A percentile compares a stretch with the other conserved stretches of the same genome.
Evolutionary conservation across 2,329 filamentous ascomycete species (phyloP).

Genomic region (Zymoseptoria passerinii): DNA sequence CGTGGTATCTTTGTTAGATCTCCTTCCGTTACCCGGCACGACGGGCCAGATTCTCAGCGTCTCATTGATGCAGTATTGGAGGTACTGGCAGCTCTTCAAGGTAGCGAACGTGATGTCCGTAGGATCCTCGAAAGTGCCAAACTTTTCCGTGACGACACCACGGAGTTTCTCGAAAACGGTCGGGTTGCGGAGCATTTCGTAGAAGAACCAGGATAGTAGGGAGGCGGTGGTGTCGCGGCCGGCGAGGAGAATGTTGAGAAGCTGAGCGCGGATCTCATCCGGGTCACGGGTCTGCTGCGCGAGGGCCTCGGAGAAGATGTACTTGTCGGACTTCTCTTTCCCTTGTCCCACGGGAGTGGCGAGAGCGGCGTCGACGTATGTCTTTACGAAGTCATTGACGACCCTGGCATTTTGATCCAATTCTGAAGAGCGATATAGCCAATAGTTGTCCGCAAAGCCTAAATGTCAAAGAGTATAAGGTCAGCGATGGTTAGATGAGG

Average conservation of each 20-base stretch:
- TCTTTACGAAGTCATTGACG: slow-evolving; percentile 38
- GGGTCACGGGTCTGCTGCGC: slow-evolving; percentile 40
- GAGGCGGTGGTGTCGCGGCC: slow-evolving; percentile 50
- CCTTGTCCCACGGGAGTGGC: slow-evolving; percentile 20
- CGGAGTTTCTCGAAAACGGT: slow-evolving; percentile 43
- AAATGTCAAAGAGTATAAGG: too few relatives aligned
- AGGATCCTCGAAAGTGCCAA: slow-evolving; percentile 39
- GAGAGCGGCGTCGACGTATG: slow-evolving; percentile 40
- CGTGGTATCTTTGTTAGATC: slow-evolving; percentile 62
- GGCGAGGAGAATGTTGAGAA: slow-evolving; percentile 60
- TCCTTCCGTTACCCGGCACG: slow-evolving; percentile 53
- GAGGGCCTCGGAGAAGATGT: slow-evolving; percentile 41
- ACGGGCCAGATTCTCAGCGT: slow-evolving; percentile 64
- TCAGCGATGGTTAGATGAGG: too few relatives aligned
- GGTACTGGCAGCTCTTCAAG: slow-evolving; percentile 65
- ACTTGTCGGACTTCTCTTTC: slow-evolving; percentile 27
- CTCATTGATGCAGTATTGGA: slow-evolving; percentile 42
- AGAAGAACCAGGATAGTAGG: slow-evolving; percentile 47
- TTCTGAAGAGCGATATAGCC: not conserved
- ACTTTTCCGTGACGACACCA: slow-evolving; percentile 39
- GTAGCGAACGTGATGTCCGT: slow-evolving; percentile 45
- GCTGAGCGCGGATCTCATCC: slow-evolving; percentile 35
- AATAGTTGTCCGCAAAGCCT: not conserved
- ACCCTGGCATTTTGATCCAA: slow-evolving; percentile 19
- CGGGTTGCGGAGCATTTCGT: slow-evolving; percentile 45